Evolutionary conservation across 1,284 basidiomycete genomes (phyloP), one percentile per base, ranked within the genome.

Genomic region (Blastosporella zonata): DNA sequence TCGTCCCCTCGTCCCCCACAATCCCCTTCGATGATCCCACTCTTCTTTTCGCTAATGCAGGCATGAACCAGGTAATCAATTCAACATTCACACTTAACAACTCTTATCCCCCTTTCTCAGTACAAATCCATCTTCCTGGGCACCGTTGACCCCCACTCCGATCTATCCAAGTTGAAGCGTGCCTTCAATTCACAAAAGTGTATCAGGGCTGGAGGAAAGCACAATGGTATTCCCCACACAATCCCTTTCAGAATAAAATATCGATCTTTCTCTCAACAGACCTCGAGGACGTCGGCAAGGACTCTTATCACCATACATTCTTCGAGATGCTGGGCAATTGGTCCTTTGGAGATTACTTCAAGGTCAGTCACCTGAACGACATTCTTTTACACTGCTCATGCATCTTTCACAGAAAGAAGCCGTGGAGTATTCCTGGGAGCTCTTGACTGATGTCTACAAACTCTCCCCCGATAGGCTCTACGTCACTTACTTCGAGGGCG

Each of bases 311-410:
- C 60, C 89, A 97, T 69, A 99, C 97, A 2, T 99, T 99, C 74
- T 99, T 99, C 65, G 96, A 99, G 72, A 99, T 99, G 96, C 73
- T 99, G 55, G 96, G 96, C 37, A 99, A 99, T 70, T 99, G 96
- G 96, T 97, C 94, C 8, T 99, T 99, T 61, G 96, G 96, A 4
- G 93, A 99, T 69, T 99, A 99, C 73, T 99, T 99, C 82, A 99
- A 99, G 82, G 93, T 35, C 6, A 7, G 12, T 18, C 5, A 18
- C 15, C 10, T 13, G 13, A 2, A 13, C 5, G n/a, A 13, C n/a
- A 9, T 18, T 35, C 5, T 2, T 10, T 35, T 18, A 4, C 15
- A 18, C 10, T 18, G 17, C 34, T 35, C 18, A 43, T 27, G 5
- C 15, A 45, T 34, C 12, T 43, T 43, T 48, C 13, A 6, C 63